Evolutionary conservation across 164 flowering plant genomes (phyloP).

Genomic region (Vitis rotundifolia): DNA sequence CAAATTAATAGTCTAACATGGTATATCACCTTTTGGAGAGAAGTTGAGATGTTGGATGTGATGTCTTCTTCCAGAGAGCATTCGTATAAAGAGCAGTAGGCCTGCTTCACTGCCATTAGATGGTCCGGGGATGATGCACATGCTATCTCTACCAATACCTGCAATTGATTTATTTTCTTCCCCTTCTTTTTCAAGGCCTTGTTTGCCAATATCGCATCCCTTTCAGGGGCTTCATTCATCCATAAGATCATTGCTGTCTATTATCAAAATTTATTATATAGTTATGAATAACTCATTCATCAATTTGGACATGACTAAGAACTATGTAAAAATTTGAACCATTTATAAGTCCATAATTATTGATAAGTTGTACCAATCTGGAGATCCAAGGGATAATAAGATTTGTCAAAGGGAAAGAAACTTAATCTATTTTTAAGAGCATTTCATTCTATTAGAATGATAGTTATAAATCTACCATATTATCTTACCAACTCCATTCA

Average conservation of each 20-base stretch:
- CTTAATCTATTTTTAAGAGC: too few species aligned
- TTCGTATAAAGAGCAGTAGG: constrained; percentile 57
- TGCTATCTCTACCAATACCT: constrained; percentile 66
- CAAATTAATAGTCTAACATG: too few species aligned
- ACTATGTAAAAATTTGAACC: too few species aligned
- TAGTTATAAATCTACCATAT: too few species aligned
- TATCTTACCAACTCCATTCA: too few species aligned
- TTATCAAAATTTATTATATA: neutral
- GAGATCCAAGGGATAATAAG: too few species aligned
- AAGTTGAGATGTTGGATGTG: constrained; percentile 22
- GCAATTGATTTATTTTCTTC: constrained; percentile 36
- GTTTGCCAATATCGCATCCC: constrained; percentile 71
- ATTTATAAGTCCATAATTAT: too few species aligned
- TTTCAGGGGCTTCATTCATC: constrained; percentile 66
- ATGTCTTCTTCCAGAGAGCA: constrained; percentile 83
- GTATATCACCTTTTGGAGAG: constrained; percentile 53
- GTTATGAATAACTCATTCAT: too few species aligned
- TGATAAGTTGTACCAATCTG: too few species aligned
- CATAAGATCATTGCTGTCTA: constrained; percentile 75
- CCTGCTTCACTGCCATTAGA: constrained; percentile 65
- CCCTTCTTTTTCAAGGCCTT: constrained; percentile 47
- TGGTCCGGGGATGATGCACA: constrained; percentile 62
- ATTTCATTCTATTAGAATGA: too few species aligned
- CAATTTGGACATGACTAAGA: too few species aligned
- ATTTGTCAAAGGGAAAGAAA: too few species aligned